A percentile compares a stretch with the other conserved stretches of the same genome.
Evolutionary conservation across 805 yeast genomes (phyloP).

Genomic region (Ascoidea tarda): DNA sequence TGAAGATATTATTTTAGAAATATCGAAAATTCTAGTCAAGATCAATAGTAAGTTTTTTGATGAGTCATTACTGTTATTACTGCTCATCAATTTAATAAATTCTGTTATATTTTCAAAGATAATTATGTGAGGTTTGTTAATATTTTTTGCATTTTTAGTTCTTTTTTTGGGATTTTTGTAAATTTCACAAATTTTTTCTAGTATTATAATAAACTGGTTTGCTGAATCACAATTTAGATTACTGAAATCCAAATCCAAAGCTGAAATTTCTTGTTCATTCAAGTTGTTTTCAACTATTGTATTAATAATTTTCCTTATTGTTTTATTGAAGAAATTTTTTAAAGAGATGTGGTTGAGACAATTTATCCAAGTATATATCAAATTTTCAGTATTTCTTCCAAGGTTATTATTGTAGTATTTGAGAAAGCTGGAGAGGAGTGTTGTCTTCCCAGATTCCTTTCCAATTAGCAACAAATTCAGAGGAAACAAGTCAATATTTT

Average conservation of each 20-base stretch:
- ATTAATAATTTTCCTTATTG: background rate
- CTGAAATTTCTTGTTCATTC: too few species aligned
- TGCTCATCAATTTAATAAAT: slow-evolving; percentile 1
- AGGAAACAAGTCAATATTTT: background rate
- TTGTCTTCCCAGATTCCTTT: background rate
- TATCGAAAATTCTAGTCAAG: slow-evolving; percentile 2
- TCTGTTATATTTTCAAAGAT: slow-evolving; percentile 4
- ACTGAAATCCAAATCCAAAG: background rate
- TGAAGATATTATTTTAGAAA: background rate
- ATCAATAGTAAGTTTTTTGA: slow-evolving; percentile 1
- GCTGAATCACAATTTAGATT: background rate
- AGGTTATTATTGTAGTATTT: background rate
- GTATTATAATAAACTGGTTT: slow-evolving; percentile 3
- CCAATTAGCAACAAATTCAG: background rate
- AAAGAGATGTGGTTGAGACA: slow-evolving; percentile 3
- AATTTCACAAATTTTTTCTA: slow-evolving; percentile 1
- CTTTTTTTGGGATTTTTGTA: background rate
- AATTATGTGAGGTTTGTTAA: background rate
- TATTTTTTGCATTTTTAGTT: background rate
- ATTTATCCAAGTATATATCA: slow-evolving; percentile 2
- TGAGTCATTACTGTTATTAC: background rate
- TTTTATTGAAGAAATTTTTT: slow-evolving; percentile 3
- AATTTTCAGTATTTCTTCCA: background rate
- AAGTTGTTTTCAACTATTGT: background rate
- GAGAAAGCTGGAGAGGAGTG: background rate